Base-by-base conservation (phyloP, 257 asterid species). In the Petunia axillaris region DNA sequence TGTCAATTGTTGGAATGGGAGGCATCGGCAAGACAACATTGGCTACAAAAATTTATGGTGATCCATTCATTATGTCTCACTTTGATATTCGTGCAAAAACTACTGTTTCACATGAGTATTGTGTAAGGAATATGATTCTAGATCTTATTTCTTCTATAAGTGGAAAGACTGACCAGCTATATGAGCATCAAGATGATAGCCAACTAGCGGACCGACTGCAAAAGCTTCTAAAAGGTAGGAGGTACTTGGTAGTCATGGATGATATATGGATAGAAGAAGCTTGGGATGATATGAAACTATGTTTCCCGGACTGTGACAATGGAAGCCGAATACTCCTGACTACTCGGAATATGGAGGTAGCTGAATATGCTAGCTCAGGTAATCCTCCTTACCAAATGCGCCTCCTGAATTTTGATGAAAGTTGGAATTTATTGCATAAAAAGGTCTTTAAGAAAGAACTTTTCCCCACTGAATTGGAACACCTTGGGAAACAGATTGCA, bases 1-100 rank as follows among this genome's bases (percentile, higher is more conserved):
- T 81, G 35, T 59, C 80, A 2, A 59, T 81, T 46, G 75, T 59
- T 7, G 83, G 80, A 14, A 80, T 80, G 79, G 64, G 74, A 5
- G 80, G 83, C n/a, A 39, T 73, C 0, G 83, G 84, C 36, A 75
- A 81, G 57, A 75, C 84, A 38, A 81, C 81, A 11, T 50, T 81
- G 35, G 81, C 80, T 1, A 75, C 35, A 15, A 75, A 75, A 57
- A 60, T 77, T 8, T 82, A 55, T 6, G 57, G 13, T 10, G 36
- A 64, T 52, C 77, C 76, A 8, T 13, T 1, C 25, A 70, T 64
- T 50, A 6, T 13, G 38, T 52, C 11, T 40, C 46, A 52, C 48
- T 81, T 81, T 46, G 75, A 81, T n/a, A 5, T 75, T 63, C 77
- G 77, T 16, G 80, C 84, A 37, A 74, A 80, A 79, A 62, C 80